These are phyloP conservation scores for Gnomoniopsis sp. DNA, from an alignment of 2,329 filamentous ascomycete species.

Conservation along the genomic window DNA sequence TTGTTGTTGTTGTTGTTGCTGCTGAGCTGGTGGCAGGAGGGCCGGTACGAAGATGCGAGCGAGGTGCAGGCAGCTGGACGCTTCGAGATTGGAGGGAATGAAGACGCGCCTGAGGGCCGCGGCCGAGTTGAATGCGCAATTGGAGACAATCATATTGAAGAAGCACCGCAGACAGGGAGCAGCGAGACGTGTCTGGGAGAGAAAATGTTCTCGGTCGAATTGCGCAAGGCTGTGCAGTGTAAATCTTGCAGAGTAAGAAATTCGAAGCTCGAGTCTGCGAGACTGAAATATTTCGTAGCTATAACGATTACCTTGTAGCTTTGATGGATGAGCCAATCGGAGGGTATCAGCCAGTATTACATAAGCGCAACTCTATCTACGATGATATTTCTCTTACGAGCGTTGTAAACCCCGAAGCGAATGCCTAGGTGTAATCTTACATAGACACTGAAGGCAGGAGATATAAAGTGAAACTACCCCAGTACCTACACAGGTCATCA, in stretches of 20 bases:
- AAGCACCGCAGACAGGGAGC: not conserved
- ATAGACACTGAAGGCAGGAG: too few species aligned
- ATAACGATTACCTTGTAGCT: not conserved
- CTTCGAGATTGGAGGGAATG: conserved; percentile 32
- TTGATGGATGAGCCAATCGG: not conserved
- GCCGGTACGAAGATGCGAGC: conserved; percentile 17
- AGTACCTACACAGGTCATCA: too few species aligned
- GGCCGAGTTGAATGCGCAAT: conserved; percentile 42
- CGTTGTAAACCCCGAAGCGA: too few species aligned
- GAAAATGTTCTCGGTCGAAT: not conserved
- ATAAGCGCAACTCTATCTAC: not conserved
- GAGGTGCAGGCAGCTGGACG: conserved; percentile 11
- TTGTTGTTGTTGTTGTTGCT: conserved; percentile 6
- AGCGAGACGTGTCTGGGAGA: too few species aligned
- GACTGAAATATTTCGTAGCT: conserved; percentile 9
- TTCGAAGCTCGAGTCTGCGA: conserved; percentile 4
- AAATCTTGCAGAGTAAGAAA: not conserved
- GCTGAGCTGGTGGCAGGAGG: not conserved
- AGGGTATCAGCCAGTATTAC: not conserved
- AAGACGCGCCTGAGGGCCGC: conserved; percentile 46
- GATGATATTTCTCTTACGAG: too few species aligned
- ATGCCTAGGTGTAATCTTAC: too few species aligned
- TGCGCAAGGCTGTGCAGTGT: not conserved
- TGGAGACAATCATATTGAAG: conserved; percentile 34
- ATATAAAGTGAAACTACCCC: too few species aligned